Evolutionary conservation across 495 filamentous ascomycete species (phyloP), one percentile per base, ranked within the genome.

Genomic region (Neurospora discreta): DNA sequence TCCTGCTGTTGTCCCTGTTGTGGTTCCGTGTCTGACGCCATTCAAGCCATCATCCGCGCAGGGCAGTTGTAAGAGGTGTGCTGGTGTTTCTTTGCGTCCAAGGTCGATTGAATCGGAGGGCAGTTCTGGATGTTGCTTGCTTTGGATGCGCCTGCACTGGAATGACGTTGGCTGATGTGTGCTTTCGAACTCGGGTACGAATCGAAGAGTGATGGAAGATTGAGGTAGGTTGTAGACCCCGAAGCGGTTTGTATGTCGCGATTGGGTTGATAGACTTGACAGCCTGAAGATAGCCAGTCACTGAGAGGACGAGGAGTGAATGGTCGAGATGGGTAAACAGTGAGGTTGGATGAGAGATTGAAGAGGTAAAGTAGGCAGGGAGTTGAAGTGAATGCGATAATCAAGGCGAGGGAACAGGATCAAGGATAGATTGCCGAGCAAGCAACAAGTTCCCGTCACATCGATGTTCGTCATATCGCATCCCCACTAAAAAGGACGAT

Each of bases 11-110:
- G 41, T 65, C 72, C 18, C 0, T 38, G 69, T 39, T 70, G 41
- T 65, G 73, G 11, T 67, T 76, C 73, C 30, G 44, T 70, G 67
- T 73, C 70, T 15, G 78, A 72, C 75, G 72, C 78, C 78, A 80
- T 80, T 78, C 78, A 80, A 58, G 78, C 77, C 78, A 78, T 78
- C 43, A 58, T 18, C 52, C 7, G 52, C 52, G 7, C 26, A 18
- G 33, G 5, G 52, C 30, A 65, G 6, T 65, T 65, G 26, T 65
- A 13, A 11, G 11, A 20, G 23, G 5, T 15, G 5, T 26, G 13
- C 4, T 13, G 5, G 8, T 26, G 23, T 26, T 23, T 52, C 20
- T 52, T 15, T 58, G 43, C 46, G 20, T 11, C 46, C 11, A 23
- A 46, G 23, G 20, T 26, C 4, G 46, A 3, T 15, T 23, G 11